These are phyloP conservation scores for Quercus ilex DNA, from an alignment of 306 rosid genomes.

Conservation along the genomic window DNA sequence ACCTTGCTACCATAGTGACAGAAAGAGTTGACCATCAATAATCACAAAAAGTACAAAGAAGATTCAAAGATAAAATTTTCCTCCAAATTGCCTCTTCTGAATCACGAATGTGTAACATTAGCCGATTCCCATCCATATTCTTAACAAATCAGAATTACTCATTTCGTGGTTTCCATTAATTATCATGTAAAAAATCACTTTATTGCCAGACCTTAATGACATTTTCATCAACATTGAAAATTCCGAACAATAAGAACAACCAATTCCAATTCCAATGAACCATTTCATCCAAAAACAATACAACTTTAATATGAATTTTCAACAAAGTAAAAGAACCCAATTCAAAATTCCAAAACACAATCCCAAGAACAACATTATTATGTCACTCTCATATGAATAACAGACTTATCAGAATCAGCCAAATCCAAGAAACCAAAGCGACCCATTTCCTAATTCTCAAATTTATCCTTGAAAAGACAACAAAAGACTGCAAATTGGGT, in stretches of 20 bases:
- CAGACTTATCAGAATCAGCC: neutral
- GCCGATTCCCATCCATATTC: neutral
- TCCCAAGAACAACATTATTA: neutral
- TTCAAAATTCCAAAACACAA: neutral
- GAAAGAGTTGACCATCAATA: constrained; percentile 2
- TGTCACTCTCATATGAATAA: neutral
- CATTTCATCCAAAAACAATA: neutral
- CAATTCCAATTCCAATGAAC: neutral
- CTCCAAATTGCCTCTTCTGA: neutral
- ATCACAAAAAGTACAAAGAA: neutral
- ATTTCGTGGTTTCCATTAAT: too few relatives aligned
- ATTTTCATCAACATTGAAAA: neutral
- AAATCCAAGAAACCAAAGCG: neutral
- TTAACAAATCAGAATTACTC: neutral
- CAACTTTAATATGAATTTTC: neutral
- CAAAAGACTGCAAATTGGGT: neutral
- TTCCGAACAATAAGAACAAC: neutral
- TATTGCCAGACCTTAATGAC: neutral
- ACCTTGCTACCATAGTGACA: neutral
- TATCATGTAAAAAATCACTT: too few relatives aligned
- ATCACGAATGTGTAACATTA: neutral
- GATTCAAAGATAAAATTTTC: neutral
- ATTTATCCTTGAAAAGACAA: neutral
- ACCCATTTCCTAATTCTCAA: neutral
- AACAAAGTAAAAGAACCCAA: neutral